A percentile compares a stretch with the other conserved stretches of the same genome.
Evolutionary conservation across 805 yeast genomes (phyloP).

Genomic region (Metschnikowia henanensis): DNA sequence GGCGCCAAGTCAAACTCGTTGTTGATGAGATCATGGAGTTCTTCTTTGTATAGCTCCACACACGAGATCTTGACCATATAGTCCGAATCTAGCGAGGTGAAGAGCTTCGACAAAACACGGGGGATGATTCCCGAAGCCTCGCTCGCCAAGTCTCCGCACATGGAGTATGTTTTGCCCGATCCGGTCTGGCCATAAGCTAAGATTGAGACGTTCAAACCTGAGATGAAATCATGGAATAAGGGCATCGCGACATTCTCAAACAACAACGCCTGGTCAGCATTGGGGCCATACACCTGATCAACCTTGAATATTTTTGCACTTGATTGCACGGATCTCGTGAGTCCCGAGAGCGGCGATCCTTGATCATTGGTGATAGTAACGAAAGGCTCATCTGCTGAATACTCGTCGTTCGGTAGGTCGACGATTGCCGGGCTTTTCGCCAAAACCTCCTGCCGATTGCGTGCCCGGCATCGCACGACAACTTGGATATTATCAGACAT

Average conservation of each 20-base stretch:
- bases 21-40: conserved; percentile 67
- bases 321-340: conserved; percentile 18
- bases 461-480: conserved; percentile 54
- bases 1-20: conserved; percentile 34
- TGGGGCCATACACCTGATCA: conserved; percentile 83
- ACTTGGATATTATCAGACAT: conserved; percentile 46
- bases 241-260: conserved; percentile 74
- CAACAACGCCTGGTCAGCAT: conserved; percentile 66
- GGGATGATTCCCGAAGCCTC: conserved; percentile 58
- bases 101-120: conserved; percentile 49
- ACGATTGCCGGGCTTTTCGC: conserved; percentile 50
- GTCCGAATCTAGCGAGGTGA: conserved; percentile 50
- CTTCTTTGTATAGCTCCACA: conserved; percentile 86
- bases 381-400: conserved; percentile 19
- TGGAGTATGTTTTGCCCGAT: conserved; percentile 80
- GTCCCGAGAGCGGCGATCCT: conserved; percentile 20
- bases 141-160: conserved; percentile 50
- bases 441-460: conserved; percentile 44
- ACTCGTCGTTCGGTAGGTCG: conserved; percentile 40
- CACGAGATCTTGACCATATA: conserved; percentile 75
- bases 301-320: conserved; percentile 49
- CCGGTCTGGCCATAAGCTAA: conserved; percentile 86
- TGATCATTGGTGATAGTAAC: conserved; percentile 21
- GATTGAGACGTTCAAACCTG: conserved; percentile 68
- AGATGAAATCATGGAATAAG: conserved; percentile 62